Conservation (phyloP, 305 asterid species). For the Rubia balearica region DNA sequence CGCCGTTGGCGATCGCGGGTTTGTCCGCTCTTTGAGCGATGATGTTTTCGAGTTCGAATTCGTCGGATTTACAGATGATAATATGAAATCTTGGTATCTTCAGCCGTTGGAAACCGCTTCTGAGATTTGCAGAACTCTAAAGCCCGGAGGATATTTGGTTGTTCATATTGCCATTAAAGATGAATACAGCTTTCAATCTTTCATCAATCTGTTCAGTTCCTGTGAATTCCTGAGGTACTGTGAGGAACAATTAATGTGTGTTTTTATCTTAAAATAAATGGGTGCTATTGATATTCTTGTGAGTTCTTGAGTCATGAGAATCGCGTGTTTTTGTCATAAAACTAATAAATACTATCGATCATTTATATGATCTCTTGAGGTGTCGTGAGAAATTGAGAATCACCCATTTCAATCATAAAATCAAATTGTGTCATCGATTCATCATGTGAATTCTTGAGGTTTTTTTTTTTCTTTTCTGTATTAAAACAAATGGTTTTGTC, state of each 20-base stretch:
- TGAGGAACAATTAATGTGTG: neutral
- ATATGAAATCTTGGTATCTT: slow-evolving; percentile 5
- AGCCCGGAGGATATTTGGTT: slow-evolving; percentile 24
- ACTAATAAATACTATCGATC: too few species aligned
- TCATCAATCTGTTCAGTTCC: slow-evolving; percentile 21
- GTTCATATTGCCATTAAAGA: slow-evolving; percentile 18
- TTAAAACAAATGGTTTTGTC: too few species aligned
- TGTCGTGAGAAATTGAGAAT: too few species aligned
- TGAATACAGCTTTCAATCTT: slow-evolving; percentile 24
- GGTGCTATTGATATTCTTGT: too few species aligned
- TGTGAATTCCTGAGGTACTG: slow-evolving; percentile 12
- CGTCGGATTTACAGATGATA: neutral
- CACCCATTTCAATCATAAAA: too few species aligned
- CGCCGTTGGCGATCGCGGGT: neutral
- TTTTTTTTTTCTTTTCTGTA: too few species aligned
- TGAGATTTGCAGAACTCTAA: slow-evolving; percentile 21
- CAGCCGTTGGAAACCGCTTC: slow-evolving; percentile 7
- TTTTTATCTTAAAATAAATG: too few species aligned
- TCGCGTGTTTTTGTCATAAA: too few species aligned
- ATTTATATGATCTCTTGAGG: too few species aligned
- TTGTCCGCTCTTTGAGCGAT: slow-evolving; percentile 3
- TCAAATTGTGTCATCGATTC: too few species aligned
- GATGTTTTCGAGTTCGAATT: neutral
- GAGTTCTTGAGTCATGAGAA: too few species aligned
- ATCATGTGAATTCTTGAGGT: too few species aligned